Percentiles rank a stretch among this genome's conserved stretches.
Evolutionary conservation across 805 yeast genomes (phyloP).

Genomic region (Wickerhamiella domercqiae): DNA sequence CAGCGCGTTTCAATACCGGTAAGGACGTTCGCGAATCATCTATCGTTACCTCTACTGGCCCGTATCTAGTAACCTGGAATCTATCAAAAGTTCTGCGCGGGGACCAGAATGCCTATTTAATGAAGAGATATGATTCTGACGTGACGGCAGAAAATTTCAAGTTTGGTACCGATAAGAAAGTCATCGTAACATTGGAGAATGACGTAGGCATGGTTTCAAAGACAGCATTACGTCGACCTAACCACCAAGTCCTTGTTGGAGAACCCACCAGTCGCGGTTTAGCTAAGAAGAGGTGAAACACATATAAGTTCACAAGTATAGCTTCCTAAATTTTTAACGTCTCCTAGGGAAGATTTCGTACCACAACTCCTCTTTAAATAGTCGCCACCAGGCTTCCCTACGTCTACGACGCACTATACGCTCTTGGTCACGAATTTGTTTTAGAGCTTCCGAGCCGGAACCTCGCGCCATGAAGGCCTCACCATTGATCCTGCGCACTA

Average conservation of each 20-base stretch:
- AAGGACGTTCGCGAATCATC: conserved; percentile 47
- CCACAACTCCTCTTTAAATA: conserved; percentile 17
- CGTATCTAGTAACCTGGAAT: conserved; percentile 71
- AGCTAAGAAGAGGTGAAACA: too few species aligned
- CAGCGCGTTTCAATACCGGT: conserved; percentile 66
- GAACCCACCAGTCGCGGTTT: too few species aligned
- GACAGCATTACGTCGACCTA: conserved; percentile 43
- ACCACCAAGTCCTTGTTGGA: too few species aligned
- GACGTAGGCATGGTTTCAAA: conserved; percentile 61
- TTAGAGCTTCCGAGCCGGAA: conserved; percentile 8
- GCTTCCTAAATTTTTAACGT: conserved; percentile 1
- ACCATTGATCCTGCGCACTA: conserved; percentile 17
- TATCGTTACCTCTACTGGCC: conserved; percentile 67
- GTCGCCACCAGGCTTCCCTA: conserved; percentile 12
- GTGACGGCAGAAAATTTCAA: conserved; percentile 68
- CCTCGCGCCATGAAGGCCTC: conserved; percentile 10
- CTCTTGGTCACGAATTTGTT: conserved; percentile 6
- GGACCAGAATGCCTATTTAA: conserved; percentile 40
- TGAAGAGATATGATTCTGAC: conserved; percentile 43
- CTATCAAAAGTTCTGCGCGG: conserved; percentile 42
- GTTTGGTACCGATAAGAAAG: conserved; percentile 54
- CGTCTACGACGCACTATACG: conserved; percentile 6
- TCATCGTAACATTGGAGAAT: conserved; percentile 57
- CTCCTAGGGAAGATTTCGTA: conserved; percentile 14
- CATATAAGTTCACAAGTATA: too few species aligned